Base-by-base conservation (phyloP, 768 basidiomycete species). In the Tephrocybe sp. region DNA sequence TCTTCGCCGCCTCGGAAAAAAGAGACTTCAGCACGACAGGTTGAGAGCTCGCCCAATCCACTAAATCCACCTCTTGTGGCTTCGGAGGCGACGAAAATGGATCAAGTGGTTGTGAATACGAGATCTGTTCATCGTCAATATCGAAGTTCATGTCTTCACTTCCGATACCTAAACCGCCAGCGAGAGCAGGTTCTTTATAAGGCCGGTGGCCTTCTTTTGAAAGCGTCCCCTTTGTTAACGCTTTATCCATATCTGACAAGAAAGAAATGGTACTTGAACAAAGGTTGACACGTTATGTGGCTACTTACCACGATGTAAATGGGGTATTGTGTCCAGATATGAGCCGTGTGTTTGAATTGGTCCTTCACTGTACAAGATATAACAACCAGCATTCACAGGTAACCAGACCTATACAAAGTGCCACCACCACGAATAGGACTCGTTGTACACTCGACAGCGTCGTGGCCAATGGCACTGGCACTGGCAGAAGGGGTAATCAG, bases 1-100 rank as follows among this genome's bases (percentile, higher is more conserved):
- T 37, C 39, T 45, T 56, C 2, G 25, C 40, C 8, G 25, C 45
- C 30, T 48, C 49, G 12, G 46, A 31, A 4, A 53, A 30, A 34
- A 53, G 44, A 44, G 27, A 50, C 45, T 50, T 46, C 4, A 57
- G 45, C 42, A 41, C 45, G 16, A 45, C 24, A 3, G 56, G 52
- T 29, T 57, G 56, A 6, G 56, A 43, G 18, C 21, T 50, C 4
- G 49, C 46, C 56, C 56, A 57, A 33, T 48, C 52, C 18, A 57
- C 49, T 10, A 19, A 36, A 31, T 57, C 56, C 23, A 46, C 30
- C 22, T 27, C 23, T 11, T n/a, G 31, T 21, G 49, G 46, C 39
- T 41, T 47, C 12, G 42, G 48, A 3, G 55, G 44, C 2, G 55
- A 53, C 21, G 34, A n/a, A 7, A 49, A 36, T 7, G 40, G 30